phyloP scores from a whole-genome alignment of 1,139 yeast genomes.

The Candida tropicalis region DNA sequence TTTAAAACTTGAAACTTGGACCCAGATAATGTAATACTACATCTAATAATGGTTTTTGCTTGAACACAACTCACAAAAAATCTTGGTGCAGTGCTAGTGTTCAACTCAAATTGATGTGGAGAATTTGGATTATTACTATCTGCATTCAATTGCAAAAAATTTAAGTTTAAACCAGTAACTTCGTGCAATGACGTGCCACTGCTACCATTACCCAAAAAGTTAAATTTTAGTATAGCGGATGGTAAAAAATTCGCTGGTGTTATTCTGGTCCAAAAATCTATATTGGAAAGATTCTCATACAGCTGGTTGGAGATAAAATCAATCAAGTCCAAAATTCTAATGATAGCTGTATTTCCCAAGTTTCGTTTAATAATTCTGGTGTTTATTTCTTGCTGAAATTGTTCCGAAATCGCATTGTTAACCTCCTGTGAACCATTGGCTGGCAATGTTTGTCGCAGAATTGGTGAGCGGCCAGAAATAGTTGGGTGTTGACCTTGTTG shows the following conservation, averaged over 20 bases:
- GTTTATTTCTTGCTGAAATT: constrained; percentile 35
- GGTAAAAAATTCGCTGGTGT: constrained; percentile 39
- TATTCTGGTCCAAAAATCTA: constrained; percentile 45
- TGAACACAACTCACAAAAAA: constrained; percentile 57
- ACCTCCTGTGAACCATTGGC: constrained; percentile 5
- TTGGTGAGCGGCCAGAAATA: constrained; percentile 9
- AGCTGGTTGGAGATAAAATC: constrained; percentile 42
- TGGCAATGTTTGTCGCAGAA: constrained; percentile 7
- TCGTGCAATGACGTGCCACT: constrained; percentile 10
- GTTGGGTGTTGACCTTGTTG: constrained; percentile 8
- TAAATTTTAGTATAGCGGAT: constrained; percentile 28
- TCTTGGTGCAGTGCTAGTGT: constrained; percentile 66
- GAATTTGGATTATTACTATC: constrained; percentile 4
- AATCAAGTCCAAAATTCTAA: constrained; percentile 40
- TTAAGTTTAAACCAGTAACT: constrained; percentile 13
- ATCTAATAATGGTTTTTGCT: constrained; percentile 53
- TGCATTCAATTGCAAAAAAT: constrained; percentile 10
- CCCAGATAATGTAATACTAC: constrained; percentile 64
- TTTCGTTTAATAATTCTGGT: constrained; percentile 42
- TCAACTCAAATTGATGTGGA: constrained; percentile 62
- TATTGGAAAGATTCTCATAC: constrained; percentile 27
- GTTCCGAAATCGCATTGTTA: constrained; percentile 7
- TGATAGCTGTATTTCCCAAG: constrained; percentile 48
- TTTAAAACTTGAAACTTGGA: constrained; percentile 67
- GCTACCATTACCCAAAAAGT: not conserved